Conservation (phyloP, 305 asterid species). For the Caryopteris hybrid region DNA sequence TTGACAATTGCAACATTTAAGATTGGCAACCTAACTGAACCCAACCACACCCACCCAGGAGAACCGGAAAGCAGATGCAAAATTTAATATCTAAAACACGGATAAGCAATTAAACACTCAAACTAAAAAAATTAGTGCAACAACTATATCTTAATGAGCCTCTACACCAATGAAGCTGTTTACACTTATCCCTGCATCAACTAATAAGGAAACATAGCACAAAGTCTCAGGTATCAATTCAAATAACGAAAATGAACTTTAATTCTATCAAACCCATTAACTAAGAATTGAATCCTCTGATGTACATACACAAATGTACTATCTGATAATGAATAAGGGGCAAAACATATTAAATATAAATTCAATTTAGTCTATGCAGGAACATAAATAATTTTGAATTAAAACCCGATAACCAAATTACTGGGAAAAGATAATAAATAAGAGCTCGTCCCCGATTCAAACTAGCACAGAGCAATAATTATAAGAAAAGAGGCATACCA, state of each 20-base stretch:
- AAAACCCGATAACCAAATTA: slow-evolving; percentile 7
- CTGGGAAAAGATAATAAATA: not conserved
- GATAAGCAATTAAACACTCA: no score
- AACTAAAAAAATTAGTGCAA: no score
- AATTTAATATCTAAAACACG: not conserved
- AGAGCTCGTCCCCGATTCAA: not conserved
- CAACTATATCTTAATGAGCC: slow-evolving; percentile 11
- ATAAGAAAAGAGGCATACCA: slow-evolving; percentile 29
- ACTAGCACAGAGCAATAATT: not conserved
- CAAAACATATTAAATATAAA: not conserved
- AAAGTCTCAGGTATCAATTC: not conserved
- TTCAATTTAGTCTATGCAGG: not conserved
- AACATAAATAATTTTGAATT: not conserved
- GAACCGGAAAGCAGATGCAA: slow-evolving; percentile 11
- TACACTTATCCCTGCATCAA: slow-evolving; percentile 14
- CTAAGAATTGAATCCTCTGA: not conserved
- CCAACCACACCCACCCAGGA: slow-evolving; percentile 30
- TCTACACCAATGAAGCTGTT: slow-evolving; percentile 14
- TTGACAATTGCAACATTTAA: slow-evolving; percentile 15
- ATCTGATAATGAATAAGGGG: slow-evolving; percentile 1
- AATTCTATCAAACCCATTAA: not conserved
- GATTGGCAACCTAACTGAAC: slow-evolving; percentile 33
- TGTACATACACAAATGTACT: not conserved
- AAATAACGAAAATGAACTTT: slow-evolving; percentile 1
- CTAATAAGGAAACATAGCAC: slow-evolving; percentile 1